Evolutionary conservation across 106 monocot genomes (phyloP), one percentile per base, ranked within the genome.

Genomic region (Narthecium ossifragum): DNA sequence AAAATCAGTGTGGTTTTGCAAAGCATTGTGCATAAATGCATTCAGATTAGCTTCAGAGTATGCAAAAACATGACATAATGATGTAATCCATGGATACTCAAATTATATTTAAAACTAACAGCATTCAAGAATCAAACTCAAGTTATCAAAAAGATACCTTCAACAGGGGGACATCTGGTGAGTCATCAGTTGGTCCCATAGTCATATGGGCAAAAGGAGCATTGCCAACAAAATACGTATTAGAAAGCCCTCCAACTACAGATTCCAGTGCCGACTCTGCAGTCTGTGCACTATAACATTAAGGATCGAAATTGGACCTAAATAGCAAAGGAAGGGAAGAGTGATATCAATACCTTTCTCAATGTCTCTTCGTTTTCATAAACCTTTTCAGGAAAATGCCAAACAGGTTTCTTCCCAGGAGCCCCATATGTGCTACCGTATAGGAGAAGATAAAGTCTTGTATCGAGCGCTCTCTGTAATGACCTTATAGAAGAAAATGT

Each of bases 321-420:
- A 21, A 31, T 7, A 54, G 11, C 2, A 51, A 23, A 26, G 25
- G 1, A 22, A 51, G 22, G 2, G 5, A 53, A 28, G 12, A 13
- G 17, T 32, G 8, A 1, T 20, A 15, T 33, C 8, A 33, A 14
- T 76, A 96, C 96, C 84, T 81, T 45, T 62, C 90, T 75, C 56
- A 96, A 28, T 48, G 90, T 86, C 27, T 77, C 83, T 79, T 96
- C 96, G 52, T 86, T 86, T 78, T 86, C 90, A 63, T 96, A 90
- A 46, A 80, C 68, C 69, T 96, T 96, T 60, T 96, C 90, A 22
- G 96, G 96, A 55, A 96, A 96, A 77, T 96, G 96, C 90, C 96
- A 96, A 64, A 71, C 73, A 55, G 73, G 81, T 41, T 90, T 81
- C 15, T 79, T 51, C n/a, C 65, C 80, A 81, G 77, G 54, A 68